Conservation (phyloP, 495 filamentous ascomycete species). For the Trichoderma erinaceum region DNA sequence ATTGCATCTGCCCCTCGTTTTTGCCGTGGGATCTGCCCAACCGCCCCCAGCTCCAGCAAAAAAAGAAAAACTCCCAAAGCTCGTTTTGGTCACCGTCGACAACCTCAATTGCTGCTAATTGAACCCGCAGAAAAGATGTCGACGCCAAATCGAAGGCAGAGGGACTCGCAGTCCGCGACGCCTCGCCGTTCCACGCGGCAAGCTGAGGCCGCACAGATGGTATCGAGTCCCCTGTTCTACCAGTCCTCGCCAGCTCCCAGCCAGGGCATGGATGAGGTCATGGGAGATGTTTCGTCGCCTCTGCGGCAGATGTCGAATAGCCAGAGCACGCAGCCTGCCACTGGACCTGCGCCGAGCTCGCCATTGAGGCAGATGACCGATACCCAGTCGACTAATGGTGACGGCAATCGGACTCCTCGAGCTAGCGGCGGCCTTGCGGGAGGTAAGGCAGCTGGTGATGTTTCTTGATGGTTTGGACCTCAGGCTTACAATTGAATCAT, state of each 20-base stretch:
- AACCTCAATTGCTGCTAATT: conserved; percentile 18
- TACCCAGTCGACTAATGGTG: conserved; percentile 40
- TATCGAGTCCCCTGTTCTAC: conserved; percentile 80
- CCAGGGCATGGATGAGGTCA: conserved; percentile 28
- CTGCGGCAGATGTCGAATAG: conserved; percentile 48
- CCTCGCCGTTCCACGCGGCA: conserved; percentile 47
- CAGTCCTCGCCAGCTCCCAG: conserved; percentile 65
- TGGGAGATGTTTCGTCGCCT: conserved; percentile 39
- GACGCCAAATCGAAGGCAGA: conserved; percentile 51
- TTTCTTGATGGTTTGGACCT: background rate
- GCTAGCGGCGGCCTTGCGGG: conserved; percentile 54
- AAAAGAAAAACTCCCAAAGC: background rate
- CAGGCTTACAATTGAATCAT: conserved; percentile 3
- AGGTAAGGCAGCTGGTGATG: conserved; percentile 45
- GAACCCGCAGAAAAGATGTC: conserved; percentile 40
- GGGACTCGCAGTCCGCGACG: conserved; percentile 51
- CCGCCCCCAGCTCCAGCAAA: background rate
- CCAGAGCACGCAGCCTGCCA: conserved; percentile 48
- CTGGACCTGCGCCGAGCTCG: conserved; percentile 57
- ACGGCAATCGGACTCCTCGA: conserved; percentile 58
- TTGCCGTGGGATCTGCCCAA: conserved; percentile 5
- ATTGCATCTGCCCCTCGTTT: conserved; percentile 12
- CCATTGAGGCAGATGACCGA: conserved; percentile 54
- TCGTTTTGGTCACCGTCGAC: background rate
- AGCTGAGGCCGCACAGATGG: conserved; percentile 45